A percentile compares a stretch with the other conserved stretches of the same genome.
phyloP scores from a whole-genome alignment of 2,329 filamentous ascomycete genomes.

The Fusarium sp. region DNA sequence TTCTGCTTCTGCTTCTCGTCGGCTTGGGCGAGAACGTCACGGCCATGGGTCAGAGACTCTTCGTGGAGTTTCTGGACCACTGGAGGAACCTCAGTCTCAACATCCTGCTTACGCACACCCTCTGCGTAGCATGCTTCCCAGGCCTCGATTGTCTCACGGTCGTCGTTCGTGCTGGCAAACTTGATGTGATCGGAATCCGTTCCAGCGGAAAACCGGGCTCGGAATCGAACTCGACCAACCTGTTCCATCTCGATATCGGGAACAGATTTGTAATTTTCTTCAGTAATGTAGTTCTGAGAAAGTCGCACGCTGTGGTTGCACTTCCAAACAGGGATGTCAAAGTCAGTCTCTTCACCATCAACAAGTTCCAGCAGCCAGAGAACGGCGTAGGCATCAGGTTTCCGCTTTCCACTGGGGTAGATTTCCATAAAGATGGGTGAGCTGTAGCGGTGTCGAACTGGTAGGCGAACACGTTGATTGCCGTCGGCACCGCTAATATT shows the following conservation, averaged over 20 bases:
- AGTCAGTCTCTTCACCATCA: conserved; percentile 79
- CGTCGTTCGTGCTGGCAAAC: conserved; percentile 88
- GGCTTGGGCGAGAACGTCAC: conserved; percentile 81
- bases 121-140: conserved; percentile 94
- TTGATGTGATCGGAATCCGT: conserved; percentile 86
- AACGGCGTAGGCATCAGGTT: conserved; percentile 77
- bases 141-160: conserved; percentile 90
- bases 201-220: conserved; percentile 85
- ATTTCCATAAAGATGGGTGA: conserved; percentile 92
- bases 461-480: conserved; percentile 70
- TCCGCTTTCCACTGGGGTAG: conserved; percentile 73
- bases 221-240: conserved; percentile 83
- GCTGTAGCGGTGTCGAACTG: conserved; percentile 89
- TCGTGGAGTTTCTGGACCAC: conserved; percentile 81
- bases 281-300: conserved; percentile 91
- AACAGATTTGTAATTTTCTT: conserved; percentile 74
- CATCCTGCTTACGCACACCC: conserved; percentile 78
- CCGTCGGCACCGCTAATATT: conserved; percentile 57
- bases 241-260: conserved; percentile 82
- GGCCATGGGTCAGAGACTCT: conserved; percentile 78
- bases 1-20: conserved; percentile 76
- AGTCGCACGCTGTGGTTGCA: conserved; percentile 79
- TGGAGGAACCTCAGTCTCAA: conserved; percentile 77
- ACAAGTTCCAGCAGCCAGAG: conserved; percentile 88
- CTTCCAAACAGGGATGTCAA: conserved; percentile 91